A percentile compares a stretch with the other conserved stretches of the same genome.
These are phyloP conservation scores for Suillus occidentalis DNA, from an alignment of 768 basidiomycete genomes.

Conservation along the genomic window DNA sequence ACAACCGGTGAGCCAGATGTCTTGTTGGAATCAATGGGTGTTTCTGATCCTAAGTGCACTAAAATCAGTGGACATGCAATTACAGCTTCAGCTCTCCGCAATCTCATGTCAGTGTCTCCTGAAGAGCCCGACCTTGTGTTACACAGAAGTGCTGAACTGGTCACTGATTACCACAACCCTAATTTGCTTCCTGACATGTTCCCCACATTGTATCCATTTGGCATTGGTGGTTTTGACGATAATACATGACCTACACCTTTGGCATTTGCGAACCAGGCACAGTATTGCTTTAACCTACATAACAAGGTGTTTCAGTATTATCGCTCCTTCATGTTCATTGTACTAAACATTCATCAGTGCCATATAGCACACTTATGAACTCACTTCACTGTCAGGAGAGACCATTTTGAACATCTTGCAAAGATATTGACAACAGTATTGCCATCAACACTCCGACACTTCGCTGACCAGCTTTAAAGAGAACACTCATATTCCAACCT, in stretches of 20 bases:
- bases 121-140: too few species aligned
- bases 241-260: conserved; percentile 5
- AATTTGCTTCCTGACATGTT: conserved; percentile 28
- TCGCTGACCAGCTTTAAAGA: too few species aligned
- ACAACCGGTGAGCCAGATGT: too few species aligned
- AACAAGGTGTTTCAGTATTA: conserved; percentile 27
- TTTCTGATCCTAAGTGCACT: neutral
- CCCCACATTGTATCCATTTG: conserved; percentile 32
- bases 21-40: too few species aligned
- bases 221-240: conserved; percentile 32
- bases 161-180: conserved; percentile 25
- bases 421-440: too few species aligned
- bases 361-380: too few species aligned
- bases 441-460: too few species aligned
- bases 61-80: conserved; percentile 16
- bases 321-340: conserved; percentile 27
- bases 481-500: too few species aligned
- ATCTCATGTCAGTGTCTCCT: conserved; percentile 18
- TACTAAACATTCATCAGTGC: conserved; percentile 19
- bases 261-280: conserved; percentile 21
- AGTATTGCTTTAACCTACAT: conserved; percentile 20
- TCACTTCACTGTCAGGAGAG: too few species aligned
- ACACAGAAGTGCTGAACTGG: too few species aligned
- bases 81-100: conserved; percentile 23
- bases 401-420: too few species aligned